These are phyloP conservation scores for Trifolium pratense DNA, from an alignment of 306 rosid species.

Conservation along the genomic window DNA sequence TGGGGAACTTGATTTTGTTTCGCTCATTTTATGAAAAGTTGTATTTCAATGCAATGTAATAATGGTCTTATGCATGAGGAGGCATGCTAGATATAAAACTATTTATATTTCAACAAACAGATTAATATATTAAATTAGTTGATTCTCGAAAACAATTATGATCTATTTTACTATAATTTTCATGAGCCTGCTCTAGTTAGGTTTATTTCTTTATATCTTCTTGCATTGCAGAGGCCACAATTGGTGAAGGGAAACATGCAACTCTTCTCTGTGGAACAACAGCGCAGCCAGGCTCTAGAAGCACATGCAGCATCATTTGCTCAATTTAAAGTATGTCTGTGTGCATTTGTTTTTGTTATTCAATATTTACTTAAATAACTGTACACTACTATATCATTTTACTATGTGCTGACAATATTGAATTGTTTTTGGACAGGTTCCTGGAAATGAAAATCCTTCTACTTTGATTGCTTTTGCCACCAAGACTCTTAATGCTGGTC, in stretches of 20 bases:
- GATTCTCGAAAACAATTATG: constrained; percentile 30
- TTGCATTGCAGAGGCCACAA: constrained; percentile 77
- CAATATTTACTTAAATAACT: constrained; percentile 29
- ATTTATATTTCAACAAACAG: constrained; percentile 9
- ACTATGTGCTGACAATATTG: constrained; percentile 28
- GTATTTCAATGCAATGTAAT: constrained; percentile 16
- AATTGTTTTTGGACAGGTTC: constrained; percentile 60
- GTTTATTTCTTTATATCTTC: constrained; percentile 33
- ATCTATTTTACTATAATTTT: constrained; percentile 27
- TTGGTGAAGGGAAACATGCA: constrained; percentile 99
- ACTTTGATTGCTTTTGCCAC: constrained; percentile 90
- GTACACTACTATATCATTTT: constrained; percentile 20
- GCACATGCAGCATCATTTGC: constrained; percentile 99
- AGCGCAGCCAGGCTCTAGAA: constrained; percentile 99
- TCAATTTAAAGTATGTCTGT: constrained; percentile 72
- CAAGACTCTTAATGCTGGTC: constrained; percentile 93
- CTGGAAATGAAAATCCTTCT: constrained; percentile 93
- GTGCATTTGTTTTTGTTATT: constrained; percentile 23
- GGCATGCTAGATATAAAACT: constrained; percentile 10
- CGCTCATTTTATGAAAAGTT: constrained; percentile 6
- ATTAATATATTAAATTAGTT: constrained; percentile 13
- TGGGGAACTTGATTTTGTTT: constrained; percentile 12
- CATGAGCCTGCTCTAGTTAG: constrained; percentile 19
- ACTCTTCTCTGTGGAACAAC: constrained; percentile 95
- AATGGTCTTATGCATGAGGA: background rate